phyloP scores from a whole-genome alignment of 495 filamentous ascomycete species.

The Corynascus novoguineensis region DNA sequence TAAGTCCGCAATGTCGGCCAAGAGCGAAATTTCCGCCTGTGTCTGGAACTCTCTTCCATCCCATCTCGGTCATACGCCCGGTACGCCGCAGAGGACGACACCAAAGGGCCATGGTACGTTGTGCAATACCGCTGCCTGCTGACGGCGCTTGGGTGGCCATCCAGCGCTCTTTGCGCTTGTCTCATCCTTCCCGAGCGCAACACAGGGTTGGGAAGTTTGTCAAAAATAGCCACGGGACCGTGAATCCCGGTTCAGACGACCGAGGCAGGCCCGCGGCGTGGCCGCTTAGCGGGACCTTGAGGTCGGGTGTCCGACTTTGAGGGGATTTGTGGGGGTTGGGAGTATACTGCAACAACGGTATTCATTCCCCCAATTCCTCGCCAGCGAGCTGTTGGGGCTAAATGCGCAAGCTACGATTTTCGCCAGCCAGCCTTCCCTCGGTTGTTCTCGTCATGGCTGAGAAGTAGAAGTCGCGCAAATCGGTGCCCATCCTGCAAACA shows the following conservation, averaged over 20 bases:
- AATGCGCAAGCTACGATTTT: too few species aligned
- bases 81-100: neutral
- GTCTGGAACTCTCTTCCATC: too few species aligned
- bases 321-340: neutral
- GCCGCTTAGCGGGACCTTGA: neutral
- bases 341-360: neutral
- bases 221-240: slow-evolving; percentile 9
- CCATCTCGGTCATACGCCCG: too few species aligned
- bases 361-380: too few species aligned
- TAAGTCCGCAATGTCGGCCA: too few species aligned
- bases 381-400: too few species aligned
- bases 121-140: slow-evolving; percentile 1
- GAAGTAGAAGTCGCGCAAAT: too few species aligned
- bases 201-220: neutral
- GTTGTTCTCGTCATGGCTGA: too few species aligned
- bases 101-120: neutral
- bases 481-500: too few species aligned
- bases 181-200: neutral
- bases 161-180: neutral
- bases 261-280: neutral
- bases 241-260: neutral
- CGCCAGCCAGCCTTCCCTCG: too few species aligned
- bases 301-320: neutral
- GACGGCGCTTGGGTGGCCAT: neutral
- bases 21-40: too few species aligned